phyloP scores from a whole-genome alignment of 2,329 filamentous ascomycete genomes.

The Xylaria sp. region DNA sequence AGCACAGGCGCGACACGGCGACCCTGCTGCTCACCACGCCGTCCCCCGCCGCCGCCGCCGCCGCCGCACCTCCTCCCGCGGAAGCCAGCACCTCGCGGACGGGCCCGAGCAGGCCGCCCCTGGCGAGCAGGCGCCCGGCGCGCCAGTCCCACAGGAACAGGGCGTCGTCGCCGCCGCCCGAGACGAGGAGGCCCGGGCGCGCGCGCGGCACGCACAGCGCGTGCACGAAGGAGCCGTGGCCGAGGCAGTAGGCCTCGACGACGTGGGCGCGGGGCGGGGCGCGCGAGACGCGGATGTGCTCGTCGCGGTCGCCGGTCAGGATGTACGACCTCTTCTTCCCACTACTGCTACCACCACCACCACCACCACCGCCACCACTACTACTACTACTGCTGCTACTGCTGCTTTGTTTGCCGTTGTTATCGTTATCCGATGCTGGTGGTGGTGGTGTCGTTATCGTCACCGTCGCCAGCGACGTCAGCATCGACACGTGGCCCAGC shows the following conservation, averaged over 20 bases:
- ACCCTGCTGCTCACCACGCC: conserved; percentile 43
- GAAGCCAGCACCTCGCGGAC: conserved; percentile 42
- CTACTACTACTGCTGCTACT: too few relatives aligned
- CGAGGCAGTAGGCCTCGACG: conserved; percentile 87
- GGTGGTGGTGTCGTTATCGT: conserved; percentile 54
- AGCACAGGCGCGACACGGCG: conserved; percentile 50
- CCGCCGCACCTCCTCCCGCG: conserved; percentile 26
- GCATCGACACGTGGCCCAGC: conserved; percentile 92
- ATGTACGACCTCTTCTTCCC: conserved; percentile 54
- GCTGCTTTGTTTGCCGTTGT: too few relatives aligned
- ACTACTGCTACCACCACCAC: too few relatives aligned
- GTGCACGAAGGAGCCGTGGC: conserved; percentile 83
- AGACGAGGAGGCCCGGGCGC: conserved; percentile 68
- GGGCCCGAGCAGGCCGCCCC: conserved; percentile 52
- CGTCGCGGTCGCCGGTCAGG: conserved; percentile 59
- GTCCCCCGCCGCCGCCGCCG: too few relatives aligned
- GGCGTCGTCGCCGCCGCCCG: conserved; percentile 82
- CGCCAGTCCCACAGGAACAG: conserved; percentile 85
- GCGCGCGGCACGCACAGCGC: conserved; percentile 67
- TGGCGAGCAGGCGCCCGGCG: conserved; percentile 55
- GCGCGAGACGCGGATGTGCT: conserved; percentile 85
- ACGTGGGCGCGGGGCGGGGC: conserved; percentile 82
- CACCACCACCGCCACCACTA: too few relatives aligned
- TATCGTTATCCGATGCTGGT: too few relatives aligned
- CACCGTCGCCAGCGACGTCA: conserved; percentile 61